Conservation (phyloP, 1,284 basidiomycete genomes). For the Ustilago sp. region DNA sequence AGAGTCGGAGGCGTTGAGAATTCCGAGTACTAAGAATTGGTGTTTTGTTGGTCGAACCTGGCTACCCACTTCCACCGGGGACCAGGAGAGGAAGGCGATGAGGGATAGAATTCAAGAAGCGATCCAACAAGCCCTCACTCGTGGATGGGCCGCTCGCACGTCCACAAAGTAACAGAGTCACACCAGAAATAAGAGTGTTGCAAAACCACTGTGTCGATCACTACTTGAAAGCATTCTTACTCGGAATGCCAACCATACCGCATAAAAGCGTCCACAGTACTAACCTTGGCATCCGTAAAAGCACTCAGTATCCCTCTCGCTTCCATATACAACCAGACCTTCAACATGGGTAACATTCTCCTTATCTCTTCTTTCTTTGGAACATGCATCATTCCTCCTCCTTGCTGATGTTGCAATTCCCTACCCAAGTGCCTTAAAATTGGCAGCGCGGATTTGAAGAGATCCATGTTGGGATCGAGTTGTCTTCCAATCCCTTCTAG, state of each 20-base stretch:
- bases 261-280: conserved; percentile 62
- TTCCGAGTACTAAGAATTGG: conserved; percentile 94
- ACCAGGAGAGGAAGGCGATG: not conserved
- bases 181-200: not conserved
- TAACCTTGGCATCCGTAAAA: conserved; percentile 49
- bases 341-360: conserved; percentile 58
- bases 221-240: conserved; percentile 4
- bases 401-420: conserved; percentile 40
- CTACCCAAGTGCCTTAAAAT: conserved; percentile 63
- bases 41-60: conserved; percentile 76
- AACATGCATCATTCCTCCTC: conserved; percentile 36
- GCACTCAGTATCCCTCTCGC: conserved; percentile 48
- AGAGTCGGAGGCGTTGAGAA: conserved; percentile 86
- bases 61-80: not conserved
- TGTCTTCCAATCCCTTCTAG: conserved; percentile 96
- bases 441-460: conserved; percentile 66
- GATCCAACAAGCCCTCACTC: conserved; percentile 10
- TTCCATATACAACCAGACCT: conserved; percentile 65
- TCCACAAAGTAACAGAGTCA: not conserved
- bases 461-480: conserved; percentile 88
- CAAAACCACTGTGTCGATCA: not conserved
- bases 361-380: conserved; percentile 41
- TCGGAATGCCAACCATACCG: conserved; percentile 65
- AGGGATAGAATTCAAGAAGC: conserved; percentile 7
- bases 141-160: conserved; percentile 13